Evolutionary conservation across 2,329 filamentous ascomycete genomes (phyloP).

Genomic region (Sclerotinia spermophila): DNA sequence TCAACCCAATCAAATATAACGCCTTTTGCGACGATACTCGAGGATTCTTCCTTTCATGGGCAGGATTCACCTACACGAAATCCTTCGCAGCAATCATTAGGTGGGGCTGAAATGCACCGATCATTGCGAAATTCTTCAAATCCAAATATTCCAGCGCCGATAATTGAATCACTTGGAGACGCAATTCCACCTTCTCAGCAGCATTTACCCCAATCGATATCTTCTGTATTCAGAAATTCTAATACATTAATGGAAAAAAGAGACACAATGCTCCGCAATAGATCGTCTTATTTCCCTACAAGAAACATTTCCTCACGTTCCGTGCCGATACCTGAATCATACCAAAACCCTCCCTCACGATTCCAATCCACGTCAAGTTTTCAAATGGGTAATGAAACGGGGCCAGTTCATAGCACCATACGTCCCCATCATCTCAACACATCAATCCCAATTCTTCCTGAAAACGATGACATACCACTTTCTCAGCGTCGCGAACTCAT

Average conservation of each 20-base stretch:
- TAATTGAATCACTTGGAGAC: conserved; percentile 38
- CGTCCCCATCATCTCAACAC: neutral
- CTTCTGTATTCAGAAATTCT: conserved; percentile 32
- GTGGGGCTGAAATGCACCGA: neutral
- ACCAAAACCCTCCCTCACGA: conserved; percentile 22
- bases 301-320: conserved; percentile 13
- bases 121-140: conserved; percentile 36
- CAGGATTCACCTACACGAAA: neutral
- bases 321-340: conserved; percentile 22
- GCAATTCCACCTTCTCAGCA: conserved; percentile 28
- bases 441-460: conserved; percentile 37
- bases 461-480: conserved; percentile 66
- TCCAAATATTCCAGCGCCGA: conserved; percentile 35
- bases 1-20: conserved; percentile 24
- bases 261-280: conserved; percentile 46
- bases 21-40: neutral
- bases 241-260: conserved; percentile 54
- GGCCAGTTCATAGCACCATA: conserved; percentile 37
- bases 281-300: conserved; percentile 23
- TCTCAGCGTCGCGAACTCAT: conserved; percentile 63
- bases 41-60: neutral
- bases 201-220: neutral
- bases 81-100: conserved; percentile 11
- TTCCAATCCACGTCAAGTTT: neutral
- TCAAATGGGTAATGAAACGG: conserved; percentile 41